Percentiles rank a stretch among this genome's conserved stretches.
These are phyloP conservation scores for Karstenula rhodostoma DNA, from an alignment of 2,329 filamentous ascomycete genomes.

Conservation along the genomic window DNA sequence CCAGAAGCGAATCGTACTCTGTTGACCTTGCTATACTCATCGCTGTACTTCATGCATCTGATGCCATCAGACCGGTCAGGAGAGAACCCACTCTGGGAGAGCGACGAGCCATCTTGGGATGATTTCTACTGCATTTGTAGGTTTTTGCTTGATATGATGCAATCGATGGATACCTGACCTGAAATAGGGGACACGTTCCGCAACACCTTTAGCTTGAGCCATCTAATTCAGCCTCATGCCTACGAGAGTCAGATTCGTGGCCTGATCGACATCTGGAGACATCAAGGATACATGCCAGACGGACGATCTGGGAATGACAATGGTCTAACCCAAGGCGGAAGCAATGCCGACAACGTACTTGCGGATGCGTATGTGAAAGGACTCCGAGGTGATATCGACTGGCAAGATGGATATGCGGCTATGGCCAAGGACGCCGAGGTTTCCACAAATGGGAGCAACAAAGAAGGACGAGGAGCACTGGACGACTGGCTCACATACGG, in stretches of 20 bases:
- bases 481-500: slow-evolving; percentile 71
- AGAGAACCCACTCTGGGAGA: slow-evolving; percentile 73
- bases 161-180: slow-evolving; percentile 52
- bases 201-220: slow-evolving; percentile 64
- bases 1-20: slow-evolving; percentile 61
- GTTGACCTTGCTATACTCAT: slow-evolving; percentile 70
- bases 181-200: slow-evolving; percentile 71
- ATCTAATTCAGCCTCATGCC: slow-evolving; percentile 68
- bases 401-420: slow-evolving; percentile 57
- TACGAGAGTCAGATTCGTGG: slow-evolving; percentile 72
- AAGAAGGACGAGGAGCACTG: slow-evolving; percentile 72
- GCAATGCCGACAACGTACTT: slow-evolving; percentile 74
- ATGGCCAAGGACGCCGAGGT: slow-evolving; percentile 74
- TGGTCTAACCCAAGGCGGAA: slow-evolving; percentile 72
- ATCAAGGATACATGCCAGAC: slow-evolving; percentile 71
- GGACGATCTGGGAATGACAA: slow-evolving; percentile 73
- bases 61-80: slow-evolving; percentile 75
- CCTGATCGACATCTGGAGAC: slow-evolving; percentile 71
- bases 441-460: slow-evolving; percentile 64
- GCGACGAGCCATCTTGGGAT: slow-evolving; percentile 72
- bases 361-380: slow-evolving; percentile 31
- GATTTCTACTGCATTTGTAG: slow-evolving; percentile 73
- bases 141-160: slow-evolving; percentile 51
- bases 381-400: slow-evolving; percentile 63
- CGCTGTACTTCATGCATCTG: slow-evolving; percentile 73